phyloP scores from a whole-genome alignment of 306 rosid genomes.

The Rosa rugosa region DNA sequence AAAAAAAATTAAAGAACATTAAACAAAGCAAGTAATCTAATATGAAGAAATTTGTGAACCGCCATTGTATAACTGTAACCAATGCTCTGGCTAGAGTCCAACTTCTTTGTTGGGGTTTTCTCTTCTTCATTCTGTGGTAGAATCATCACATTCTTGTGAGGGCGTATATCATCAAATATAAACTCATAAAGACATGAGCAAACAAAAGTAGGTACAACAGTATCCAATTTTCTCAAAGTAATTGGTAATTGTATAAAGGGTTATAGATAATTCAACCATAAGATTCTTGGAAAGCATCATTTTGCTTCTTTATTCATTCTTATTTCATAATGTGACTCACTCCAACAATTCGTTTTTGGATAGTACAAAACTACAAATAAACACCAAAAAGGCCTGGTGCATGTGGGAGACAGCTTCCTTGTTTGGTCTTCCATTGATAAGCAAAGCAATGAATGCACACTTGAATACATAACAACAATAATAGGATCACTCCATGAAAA shows the following conservation, averaged over 20 bases:
- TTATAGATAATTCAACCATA: not conserved
- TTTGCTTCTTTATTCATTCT: not conserved
- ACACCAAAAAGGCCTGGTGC: not conserved
- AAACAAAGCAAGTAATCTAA: too few species aligned
- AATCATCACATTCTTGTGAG: not conserved
- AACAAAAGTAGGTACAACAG: not conserved
- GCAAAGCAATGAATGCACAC: conserved; percentile 39
- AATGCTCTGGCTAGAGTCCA: not conserved
- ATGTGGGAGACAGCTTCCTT: conserved; percentile 25
- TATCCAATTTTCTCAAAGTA: not conserved
- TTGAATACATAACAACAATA: conserved; percentile 30
- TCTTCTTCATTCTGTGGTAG: not conserved
- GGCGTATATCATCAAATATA: not conserved
- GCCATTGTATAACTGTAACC: not conserved
- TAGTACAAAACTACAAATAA: not conserved
- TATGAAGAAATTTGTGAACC: too few species aligned
- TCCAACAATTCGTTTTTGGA: not conserved
- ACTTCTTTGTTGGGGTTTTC: not conserved
- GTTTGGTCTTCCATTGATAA: conserved; percentile 31
- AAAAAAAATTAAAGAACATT: too few species aligned
- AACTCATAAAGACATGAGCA: not conserved
- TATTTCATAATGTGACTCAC: not conserved
- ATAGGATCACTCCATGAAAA: conserved; percentile 8
- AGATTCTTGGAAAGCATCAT: not conserved
- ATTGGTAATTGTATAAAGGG: not conserved